Evolutionary conservation across 805 yeast genomes (phyloP).

Genomic region (Myxozyma nipponensis): DNA sequence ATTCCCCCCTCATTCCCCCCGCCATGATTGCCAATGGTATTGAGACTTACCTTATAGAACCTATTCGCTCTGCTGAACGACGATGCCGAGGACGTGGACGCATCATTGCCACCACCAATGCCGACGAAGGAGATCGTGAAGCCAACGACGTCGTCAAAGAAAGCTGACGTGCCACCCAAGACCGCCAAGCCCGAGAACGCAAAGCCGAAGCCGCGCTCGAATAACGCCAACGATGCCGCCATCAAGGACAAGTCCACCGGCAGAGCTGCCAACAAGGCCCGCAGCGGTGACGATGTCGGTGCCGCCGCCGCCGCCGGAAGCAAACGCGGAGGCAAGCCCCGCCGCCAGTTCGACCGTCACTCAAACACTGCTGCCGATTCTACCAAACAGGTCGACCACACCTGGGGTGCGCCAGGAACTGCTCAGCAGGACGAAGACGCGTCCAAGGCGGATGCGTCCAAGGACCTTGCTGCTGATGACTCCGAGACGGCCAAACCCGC

Average conservation of each 20-base stretch:
- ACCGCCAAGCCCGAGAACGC: slow-evolving; percentile 55
- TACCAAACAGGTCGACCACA: slow-evolving; percentile 74
- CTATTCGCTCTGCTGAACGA: slow-evolving; percentile 40
- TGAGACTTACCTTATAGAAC: slow-evolving; percentile 14
- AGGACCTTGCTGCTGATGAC: slow-evolving; percentile 40
- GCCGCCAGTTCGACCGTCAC: slow-evolving; percentile 62
- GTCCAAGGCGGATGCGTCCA: slow-evolving; percentile 51
- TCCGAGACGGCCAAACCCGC: slow-evolving; percentile 39
- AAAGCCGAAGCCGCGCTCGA: slow-evolving; percentile 60
- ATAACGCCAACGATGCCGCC: slow-evolving; percentile 81
- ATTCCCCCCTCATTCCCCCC: no score
- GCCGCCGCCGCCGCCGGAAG: slow-evolving; percentile 26
- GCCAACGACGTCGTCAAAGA: slow-evolving; percentile 73
- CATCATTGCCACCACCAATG: slow-evolving; percentile 42
- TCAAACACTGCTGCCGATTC: slow-evolving; percentile 56
- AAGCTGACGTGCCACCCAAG: slow-evolving; percentile 75
- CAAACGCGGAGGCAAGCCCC: slow-evolving; percentile 4
- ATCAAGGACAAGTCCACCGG: slow-evolving; percentile 64
- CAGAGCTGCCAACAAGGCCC: slow-evolving; percentile 42
- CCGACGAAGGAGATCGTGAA: slow-evolving; percentile 61
- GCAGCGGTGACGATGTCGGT: slow-evolving; percentile 26
- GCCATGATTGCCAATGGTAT: background rate
- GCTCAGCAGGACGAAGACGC: slow-evolving; percentile 68
- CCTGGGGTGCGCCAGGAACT: slow-evolving; percentile 58
- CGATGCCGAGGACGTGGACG: slow-evolving; percentile 79